These are phyloP conservation scores for Paecilomyces fulvus DNA, from an alignment of 2,329 filamentous ascomycete genomes.

Conservation along the genomic window DNA sequence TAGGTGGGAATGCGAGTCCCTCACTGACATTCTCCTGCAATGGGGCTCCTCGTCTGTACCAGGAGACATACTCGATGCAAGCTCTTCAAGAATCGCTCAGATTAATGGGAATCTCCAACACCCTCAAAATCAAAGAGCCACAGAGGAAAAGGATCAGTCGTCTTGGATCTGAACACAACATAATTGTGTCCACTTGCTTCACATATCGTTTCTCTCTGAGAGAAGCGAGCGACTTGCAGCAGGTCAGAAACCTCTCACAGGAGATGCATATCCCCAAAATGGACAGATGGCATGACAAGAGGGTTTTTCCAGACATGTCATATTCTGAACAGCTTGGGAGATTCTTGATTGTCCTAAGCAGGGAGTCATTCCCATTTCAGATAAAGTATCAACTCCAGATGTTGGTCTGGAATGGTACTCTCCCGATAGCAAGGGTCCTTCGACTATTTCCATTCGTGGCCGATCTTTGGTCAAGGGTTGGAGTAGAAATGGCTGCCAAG, in stretches of 20 bases:
- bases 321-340: conserved; percentile 8
- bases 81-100: background rate
- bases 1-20: conserved; percentile 4
- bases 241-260: conserved; percentile 15
- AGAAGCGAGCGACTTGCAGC: conserved; percentile 17
- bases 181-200: conserved; percentile 25
- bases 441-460: conserved; percentile 41
- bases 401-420: conserved; percentile 54
- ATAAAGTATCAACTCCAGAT: conserved; percentile 56
- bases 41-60: conserved; percentile 12
- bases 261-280: conserved; percentile 12
- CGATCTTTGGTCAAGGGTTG: conserved; percentile 17
- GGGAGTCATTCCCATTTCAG: conserved; percentile 40
- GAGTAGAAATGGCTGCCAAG: conserved; percentile 38
- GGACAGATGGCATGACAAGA: conserved; percentile 11
- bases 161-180: conserved; percentile 10
- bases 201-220: conserved; percentile 37
- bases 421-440: conserved; percentile 48
- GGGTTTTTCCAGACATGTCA: conserved; percentile 1
- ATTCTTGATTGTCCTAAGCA: conserved; percentile 4
- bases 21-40: conserved; percentile 39
- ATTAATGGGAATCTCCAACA: background rate
- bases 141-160: conserved; percentile 9
- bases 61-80: background rate
- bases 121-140: conserved; percentile 2